Base-by-base conservation (phyloP, 2,329 filamentous ascomycete species). In the Aspergillus versicolor region DNA sequence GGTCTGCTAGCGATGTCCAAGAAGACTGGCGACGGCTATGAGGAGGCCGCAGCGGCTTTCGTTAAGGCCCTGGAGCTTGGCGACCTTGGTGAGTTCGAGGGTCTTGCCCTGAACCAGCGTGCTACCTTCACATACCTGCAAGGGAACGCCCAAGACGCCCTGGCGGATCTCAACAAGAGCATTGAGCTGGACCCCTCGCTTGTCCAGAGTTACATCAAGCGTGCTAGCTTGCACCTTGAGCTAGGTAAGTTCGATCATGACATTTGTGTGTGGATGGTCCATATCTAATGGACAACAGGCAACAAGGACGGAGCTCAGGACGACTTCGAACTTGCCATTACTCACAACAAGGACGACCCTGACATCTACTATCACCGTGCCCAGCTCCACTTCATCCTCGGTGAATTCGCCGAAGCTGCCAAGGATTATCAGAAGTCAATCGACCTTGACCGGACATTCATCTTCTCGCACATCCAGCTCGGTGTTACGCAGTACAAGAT, bases 401-500 rank as follows among this genome's bases (percentile, higher is more conserved):
- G 88, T 56, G 93, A 97, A 73, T 96, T 96, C 66, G 86, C 88
- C 55, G 91, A 95, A 65, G 94, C 94, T 4, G 92, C 94, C 59
- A 96, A 95, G 80, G 94, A 99, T 79, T 99, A 99, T 80, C 94
- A 99, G 76, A 97, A 96, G 80, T 97, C 94, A 3, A 99, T 99
- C 70, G 94, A 99, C 68, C 84, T 99, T 30, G 94, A 99, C 81
- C 85, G 87, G 66, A 88, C 91, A 65, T 99, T 99, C 77, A 99
- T 99, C 80, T 99, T 96, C 84, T 97, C 93, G 7, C 94, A 99
- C 79, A 99, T 99, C 70, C 94, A 99, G 78, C 90, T 99, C 43
- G 94, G 94, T 75, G 94, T 99, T 52, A 99, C 94, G 49, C 94
- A 99, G 78, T 99, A 99, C 83, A 99, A 99, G 87, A 95, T 97